These are phyloP conservation scores for Metschnikowia continentalis DNA, from an alignment of 805 yeast species.

Conservation along the genomic window DNA sequence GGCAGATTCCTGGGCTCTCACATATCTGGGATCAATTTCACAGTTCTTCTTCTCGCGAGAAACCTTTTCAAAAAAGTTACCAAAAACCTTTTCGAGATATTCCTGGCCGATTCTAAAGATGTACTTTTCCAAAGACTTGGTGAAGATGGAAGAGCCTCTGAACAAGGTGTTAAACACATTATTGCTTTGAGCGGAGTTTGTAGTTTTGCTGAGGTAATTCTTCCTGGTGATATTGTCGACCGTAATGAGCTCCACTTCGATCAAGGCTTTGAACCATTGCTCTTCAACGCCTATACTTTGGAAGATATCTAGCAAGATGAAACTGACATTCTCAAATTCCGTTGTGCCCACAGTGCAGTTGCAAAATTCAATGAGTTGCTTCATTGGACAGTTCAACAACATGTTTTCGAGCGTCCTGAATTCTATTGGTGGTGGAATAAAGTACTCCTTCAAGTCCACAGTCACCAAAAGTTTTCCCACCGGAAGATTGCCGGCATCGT, in stretches of 20 bases:
- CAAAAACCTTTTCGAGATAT: slow-evolving; percentile 68
- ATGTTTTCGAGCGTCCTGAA: slow-evolving; percentile 62
- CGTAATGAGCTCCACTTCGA: slow-evolving; percentile 59
- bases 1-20: slow-evolving; percentile 36
- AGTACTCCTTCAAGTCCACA: slow-evolving; percentile 47
- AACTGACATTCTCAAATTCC: slow-evolving; percentile 52
- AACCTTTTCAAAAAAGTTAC: slow-evolving; percentile 58
- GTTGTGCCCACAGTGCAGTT: slow-evolving; percentile 34
- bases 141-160: slow-evolving; percentile 79
- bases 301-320: slow-evolving; percentile 66
- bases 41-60: slow-evolving; percentile 50
- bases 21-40: slow-evolving; percentile 76
- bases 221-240: slow-evolving; percentile 44
- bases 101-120: slow-evolving; percentile 75
- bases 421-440: slow-evolving; percentile 54
- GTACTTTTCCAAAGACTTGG: slow-evolving; percentile 76
- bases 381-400: slow-evolving; percentile 50
- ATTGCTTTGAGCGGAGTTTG: slow-evolving; percentile 27
- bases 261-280: slow-evolving; percentile 67
- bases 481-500: slow-evolving; percentile 37
- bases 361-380: slow-evolving; percentile 48
- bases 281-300: slow-evolving; percentile 66
- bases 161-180: slow-evolving; percentile 62
- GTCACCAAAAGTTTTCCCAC: slow-evolving; percentile 58
- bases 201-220: slow-evolving; percentile 30